Conservation (phyloP, 1,139 yeast genomes). For the Scheffersomyces illinoinensis region DNA sequence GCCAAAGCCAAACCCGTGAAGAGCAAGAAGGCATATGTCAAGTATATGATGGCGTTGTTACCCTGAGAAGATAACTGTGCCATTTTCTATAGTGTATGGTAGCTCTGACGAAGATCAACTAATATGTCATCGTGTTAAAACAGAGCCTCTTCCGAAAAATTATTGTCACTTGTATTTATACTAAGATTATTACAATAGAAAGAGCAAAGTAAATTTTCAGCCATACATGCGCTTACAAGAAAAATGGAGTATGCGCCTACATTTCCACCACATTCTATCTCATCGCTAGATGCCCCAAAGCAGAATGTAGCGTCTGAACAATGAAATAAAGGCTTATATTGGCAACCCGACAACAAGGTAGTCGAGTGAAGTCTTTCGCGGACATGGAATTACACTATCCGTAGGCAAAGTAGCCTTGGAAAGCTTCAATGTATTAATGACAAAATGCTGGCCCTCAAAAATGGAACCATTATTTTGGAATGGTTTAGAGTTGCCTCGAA, state of each 20-base stretch:
- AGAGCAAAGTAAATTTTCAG: not conserved
- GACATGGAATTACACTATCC: not conserved
- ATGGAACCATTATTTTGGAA: too few relatives aligned
- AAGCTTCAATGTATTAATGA: not conserved
- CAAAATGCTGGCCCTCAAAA: too few relatives aligned
- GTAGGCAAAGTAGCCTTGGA: not conserved
- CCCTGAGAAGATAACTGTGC: conserved; percentile 42
- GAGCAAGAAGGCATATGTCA: conserved; percentile 68
- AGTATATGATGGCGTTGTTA: conserved; percentile 73
- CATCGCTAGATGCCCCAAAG: not conserved
- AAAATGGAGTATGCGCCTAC: not conserved
- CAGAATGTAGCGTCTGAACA: not conserved
- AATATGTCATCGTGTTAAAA: not conserved
- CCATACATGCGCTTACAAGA: not conserved
- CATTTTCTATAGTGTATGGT: conserved; percentile 10
- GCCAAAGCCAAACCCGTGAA: conserved; percentile 62
- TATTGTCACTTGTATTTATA: not conserved
- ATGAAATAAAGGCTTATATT: too few relatives aligned
- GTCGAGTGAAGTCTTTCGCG: not conserved
- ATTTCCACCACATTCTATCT: not conserved
- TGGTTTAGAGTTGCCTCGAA: not conserved
- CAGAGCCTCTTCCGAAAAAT: not conserved
- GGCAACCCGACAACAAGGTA: too few relatives aligned
- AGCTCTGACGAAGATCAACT: not conserved
- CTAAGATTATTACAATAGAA: not conserved